phyloP scores from a whole-genome alignment of 2,329 filamentous ascomycete species.

The Fusarium neocosmosporiellum region DNA sequence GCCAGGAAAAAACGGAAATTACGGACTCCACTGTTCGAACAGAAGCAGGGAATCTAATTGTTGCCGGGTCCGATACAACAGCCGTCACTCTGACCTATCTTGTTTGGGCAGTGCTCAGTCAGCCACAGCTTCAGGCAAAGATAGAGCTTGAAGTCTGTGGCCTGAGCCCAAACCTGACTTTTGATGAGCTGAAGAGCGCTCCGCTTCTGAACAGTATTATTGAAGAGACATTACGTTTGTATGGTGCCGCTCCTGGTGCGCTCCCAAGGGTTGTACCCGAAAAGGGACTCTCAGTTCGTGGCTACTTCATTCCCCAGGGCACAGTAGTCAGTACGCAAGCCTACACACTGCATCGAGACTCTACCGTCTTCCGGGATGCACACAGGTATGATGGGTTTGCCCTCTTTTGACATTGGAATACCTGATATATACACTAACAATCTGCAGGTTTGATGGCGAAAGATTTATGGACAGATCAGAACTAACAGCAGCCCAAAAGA shows the following conservation, averaged over 20 bases:
- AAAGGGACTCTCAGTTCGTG: not conserved
- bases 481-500: not conserved
- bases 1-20: not conserved
- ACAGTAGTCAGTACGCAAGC: slow-evolving; percentile 22
- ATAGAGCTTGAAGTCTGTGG: slow-evolving; percentile 10
- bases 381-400: not conserved
- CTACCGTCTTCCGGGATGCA: not conserved
- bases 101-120: slow-evolving; percentile 22
- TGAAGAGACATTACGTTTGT: slow-evolving; percentile 23
- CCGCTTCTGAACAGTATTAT: slow-evolving; percentile 20
- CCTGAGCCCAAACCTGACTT: not conserved
- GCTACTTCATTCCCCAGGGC: not conserved
- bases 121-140: not conserved
- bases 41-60: slow-evolving; percentile 15
- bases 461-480: not conserved
- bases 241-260: slow-evolving; percentile 27
- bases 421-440: not conserved
- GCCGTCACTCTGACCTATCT: slow-evolving; percentile 26
- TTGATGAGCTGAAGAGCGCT: slow-evolving; percentile 5
- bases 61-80: slow-evolving; percentile 24
- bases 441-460: not conserved
- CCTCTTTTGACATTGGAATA: not conserved
- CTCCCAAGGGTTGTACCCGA: slow-evolving; percentile 11
- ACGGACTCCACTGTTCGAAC: not conserved
- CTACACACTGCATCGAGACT: slow-evolving; percentile 15